Conservation (phyloP, 179 eudicot species). For the Nepenthes alata region DNA sequence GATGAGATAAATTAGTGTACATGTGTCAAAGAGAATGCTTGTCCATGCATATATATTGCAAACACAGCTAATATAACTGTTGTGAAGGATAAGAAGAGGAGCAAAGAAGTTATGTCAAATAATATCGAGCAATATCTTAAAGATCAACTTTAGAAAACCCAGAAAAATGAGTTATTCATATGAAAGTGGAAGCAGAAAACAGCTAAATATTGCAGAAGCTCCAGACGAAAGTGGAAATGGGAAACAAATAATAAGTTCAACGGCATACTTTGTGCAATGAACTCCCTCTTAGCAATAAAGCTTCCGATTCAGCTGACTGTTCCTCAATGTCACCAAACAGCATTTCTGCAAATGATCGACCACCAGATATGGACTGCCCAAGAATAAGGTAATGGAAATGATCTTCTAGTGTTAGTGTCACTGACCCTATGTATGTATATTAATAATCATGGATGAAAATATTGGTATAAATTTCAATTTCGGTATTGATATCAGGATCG, state of each 20-base stretch:
- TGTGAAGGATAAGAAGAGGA: not conserved
- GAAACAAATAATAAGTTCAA: not conserved
- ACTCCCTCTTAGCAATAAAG: constrained; percentile 51
- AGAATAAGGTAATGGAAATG: not conserved
- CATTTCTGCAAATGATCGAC: constrained; percentile 79
- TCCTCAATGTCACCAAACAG: constrained; percentile 38
- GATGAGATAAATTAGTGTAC: too few relatives aligned
- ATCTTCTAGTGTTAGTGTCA: not conserved
- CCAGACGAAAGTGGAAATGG: not conserved
- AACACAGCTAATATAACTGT: not conserved
- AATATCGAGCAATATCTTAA: not conserved
- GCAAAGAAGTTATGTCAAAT: not conserved
- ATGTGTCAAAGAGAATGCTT: too few relatives aligned
- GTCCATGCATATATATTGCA: not conserved
- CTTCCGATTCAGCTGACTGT: constrained; percentile 25
- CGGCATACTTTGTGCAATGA: constrained; percentile 77
- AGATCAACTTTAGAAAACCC: not conserved
- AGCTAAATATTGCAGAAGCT: not conserved
- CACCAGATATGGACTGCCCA: constrained; percentile 88
- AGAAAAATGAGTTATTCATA: not conserved
- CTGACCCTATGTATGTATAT: too few relatives aligned
- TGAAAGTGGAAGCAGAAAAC: not conserved
- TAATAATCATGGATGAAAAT: too few relatives aligned
- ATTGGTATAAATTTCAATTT: too few relatives aligned
- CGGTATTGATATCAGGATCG: too few relatives aligned